A percentile compares a stretch with the other conserved stretches of the same genome.
Conservation (phyloP, 2,329 filamentous ascomycete genomes). For the Dothistroma septosporum region DNA sequence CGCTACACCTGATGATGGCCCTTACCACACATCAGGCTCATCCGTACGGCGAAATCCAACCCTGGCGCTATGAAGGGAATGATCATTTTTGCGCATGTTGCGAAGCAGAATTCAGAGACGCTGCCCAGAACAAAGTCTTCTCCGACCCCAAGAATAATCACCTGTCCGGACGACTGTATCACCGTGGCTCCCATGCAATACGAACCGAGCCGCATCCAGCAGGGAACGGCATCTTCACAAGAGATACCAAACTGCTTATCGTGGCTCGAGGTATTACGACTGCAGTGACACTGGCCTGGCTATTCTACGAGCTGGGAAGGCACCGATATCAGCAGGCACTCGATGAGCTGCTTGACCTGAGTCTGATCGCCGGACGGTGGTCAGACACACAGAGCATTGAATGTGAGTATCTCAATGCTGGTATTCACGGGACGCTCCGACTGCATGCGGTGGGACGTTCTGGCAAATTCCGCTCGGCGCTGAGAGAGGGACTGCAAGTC, state of each 20-base stretch:
- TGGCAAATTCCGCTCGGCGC: slow-evolving; percentile 34
- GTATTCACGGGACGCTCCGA: slow-evolving; percentile 39
- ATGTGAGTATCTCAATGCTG: slow-evolving; percentile 32
- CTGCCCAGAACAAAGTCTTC: slow-evolving; percentile 9
- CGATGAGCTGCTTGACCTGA: slow-evolving; percentile 25
- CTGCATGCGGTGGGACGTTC: slow-evolving; percentile 35
- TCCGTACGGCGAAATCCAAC: neutral
- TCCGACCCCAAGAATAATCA: neutral
- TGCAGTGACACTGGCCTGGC: slow-evolving; percentile 34
- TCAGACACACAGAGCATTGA: slow-evolving; percentile 10
- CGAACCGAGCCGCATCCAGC: slow-evolving; percentile 2
- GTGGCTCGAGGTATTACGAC: slow-evolving; percentile 35
- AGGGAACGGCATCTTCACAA: neutral
- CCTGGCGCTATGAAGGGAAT: slow-evolving; percentile 5
- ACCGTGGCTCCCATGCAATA: slow-evolving; percentile 9
- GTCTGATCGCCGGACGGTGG: slow-evolving; percentile 3
- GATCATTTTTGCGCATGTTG: slow-evolving; percentile 2
- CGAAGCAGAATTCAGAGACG: slow-evolving; percentile 5
- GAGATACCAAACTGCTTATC: slow-evolving; percentile 7
- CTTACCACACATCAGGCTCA: neutral
- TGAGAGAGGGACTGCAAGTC: slow-evolving; percentile 33
- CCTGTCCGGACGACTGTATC: slow-evolving; percentile 6
- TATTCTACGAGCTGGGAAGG: slow-evolving; percentile 37
- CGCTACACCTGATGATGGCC: neutral
- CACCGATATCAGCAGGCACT: slow-evolving; percentile 26